Percentiles rank a stretch among this genome's conserved stretches.
phyloP scores from a whole-genome alignment of 2,329 filamentous ascomycete genomes.

The Aspergillus fumigatiaffinis region DNA sequence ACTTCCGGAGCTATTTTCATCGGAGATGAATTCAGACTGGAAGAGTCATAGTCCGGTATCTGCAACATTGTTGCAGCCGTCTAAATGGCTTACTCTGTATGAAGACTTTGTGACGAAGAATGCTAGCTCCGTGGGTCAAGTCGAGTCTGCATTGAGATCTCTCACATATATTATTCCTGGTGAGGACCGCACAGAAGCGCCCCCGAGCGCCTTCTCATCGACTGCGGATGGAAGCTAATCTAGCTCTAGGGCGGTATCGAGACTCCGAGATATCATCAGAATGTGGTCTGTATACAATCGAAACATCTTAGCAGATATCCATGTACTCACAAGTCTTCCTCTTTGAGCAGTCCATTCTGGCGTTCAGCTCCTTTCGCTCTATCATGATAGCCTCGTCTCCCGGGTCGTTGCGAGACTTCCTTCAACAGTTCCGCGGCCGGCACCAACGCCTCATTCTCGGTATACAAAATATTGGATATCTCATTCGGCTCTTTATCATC shows the following conservation, averaged over 20 bases:
- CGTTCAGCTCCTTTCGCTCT: constrained; percentile 84
- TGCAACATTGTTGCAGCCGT: constrained; percentile 31
- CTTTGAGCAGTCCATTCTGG: constrained; percentile 66
- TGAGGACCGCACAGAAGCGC: constrained; percentile 8
- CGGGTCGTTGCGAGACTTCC: constrained; percentile 57
- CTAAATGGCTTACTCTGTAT: constrained; percentile 38
- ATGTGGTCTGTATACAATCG: constrained; percentile 53
- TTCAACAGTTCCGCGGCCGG: constrained; percentile 47
- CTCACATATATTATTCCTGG: constrained; percentile 95
- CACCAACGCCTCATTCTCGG: constrained; percentile 56
- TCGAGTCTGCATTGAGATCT: constrained; percentile 87
- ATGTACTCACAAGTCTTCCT: background rate
- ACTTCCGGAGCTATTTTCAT: constrained; percentile 3
- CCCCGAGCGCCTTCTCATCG: background rate
- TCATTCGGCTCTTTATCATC: constrained; percentile 67
- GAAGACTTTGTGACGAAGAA: constrained; percentile 90
- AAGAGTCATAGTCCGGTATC: constrained; percentile 26
- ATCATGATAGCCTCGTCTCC: constrained; percentile 83
- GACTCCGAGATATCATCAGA: constrained; percentile 96
- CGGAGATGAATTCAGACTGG: constrained; percentile 31
- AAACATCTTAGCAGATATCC: background rate
- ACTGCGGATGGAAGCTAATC: background rate
- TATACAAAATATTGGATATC: constrained; percentile 63
- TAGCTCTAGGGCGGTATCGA: constrained; percentile 37
- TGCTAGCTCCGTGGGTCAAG: constrained; percentile 85